phyloP scores from a whole-genome alignment of 495 filamentous ascomycete species.

The Immersiella caudata region DNA sequence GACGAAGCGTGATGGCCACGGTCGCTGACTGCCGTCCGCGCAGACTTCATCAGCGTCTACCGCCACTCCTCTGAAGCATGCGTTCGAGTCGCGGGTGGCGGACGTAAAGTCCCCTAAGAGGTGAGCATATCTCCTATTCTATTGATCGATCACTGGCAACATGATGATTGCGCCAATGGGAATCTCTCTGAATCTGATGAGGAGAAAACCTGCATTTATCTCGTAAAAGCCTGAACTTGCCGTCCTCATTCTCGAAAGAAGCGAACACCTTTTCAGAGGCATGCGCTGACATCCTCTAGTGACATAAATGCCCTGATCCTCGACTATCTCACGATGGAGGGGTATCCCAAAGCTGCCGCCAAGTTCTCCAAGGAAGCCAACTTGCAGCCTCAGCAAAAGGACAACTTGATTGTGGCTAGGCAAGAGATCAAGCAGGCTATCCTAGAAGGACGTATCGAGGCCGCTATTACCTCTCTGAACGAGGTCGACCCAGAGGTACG shows the following conservation, averaged over 20 bases:
- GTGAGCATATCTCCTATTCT: constrained; percentile 63
- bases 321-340: constrained; percentile 95
- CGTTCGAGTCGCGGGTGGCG: constrained; percentile 78
- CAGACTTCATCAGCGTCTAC: constrained; percentile 70
- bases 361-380: constrained; percentile 96
- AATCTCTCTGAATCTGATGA: constrained; percentile 99
- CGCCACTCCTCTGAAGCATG: constrained; percentile 66
- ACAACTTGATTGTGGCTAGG: constrained; percentile 72
- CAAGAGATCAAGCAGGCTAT: constrained; percentile 81
- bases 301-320: constrained; percentile 95
- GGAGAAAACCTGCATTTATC: constrained; percentile 68
- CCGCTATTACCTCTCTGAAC: constrained; percentile 84
- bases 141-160: constrained; percentile 31
- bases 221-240: constrained; percentile 34
- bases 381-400: constrained; percentile 69
- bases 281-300: constrained; percentile 51
- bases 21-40: constrained; percentile 20
- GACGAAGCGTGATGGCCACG: constrained; percentile 1
- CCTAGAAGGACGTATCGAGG: constrained; percentile 78
- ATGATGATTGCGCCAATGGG: constrained; percentile 99
- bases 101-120: constrained; percentile 87
- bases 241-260: constrained; percentile 47
- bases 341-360: constrained; percentile 88
- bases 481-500: constrained; percentile 89
- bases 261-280: constrained; percentile 47